Evolutionary conservation across 129 eudicot genomes (phyloP).

Genomic region (Sambucus nigra): DNA sequence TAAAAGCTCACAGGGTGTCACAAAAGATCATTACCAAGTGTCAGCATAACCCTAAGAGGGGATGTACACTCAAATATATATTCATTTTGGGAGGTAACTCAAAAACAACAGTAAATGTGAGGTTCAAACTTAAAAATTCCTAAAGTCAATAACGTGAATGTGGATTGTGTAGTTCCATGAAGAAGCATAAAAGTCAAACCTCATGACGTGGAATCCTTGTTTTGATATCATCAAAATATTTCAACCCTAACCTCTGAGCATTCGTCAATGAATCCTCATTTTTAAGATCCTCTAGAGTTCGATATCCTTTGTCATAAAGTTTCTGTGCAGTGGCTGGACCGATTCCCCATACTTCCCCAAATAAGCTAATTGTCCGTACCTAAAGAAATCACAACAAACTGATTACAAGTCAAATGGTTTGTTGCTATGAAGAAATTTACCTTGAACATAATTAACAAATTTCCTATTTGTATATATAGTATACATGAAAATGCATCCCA

Average conservation of each 20-base stretch:
- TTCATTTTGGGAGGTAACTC: too few relatives aligned
- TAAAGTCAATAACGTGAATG: too few relatives aligned
- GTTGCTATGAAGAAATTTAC: background rate
- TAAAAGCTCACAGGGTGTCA: too few relatives aligned
- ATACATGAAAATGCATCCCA: too few relatives aligned
- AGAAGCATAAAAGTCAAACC: conserved; percentile 32
- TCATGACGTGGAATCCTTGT: conserved; percentile 89
- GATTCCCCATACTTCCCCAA: conserved; percentile 98
- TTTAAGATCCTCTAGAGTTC: conserved; percentile 69
- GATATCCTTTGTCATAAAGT: conserved; percentile 77
- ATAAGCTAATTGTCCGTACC: conserved; percentile 74
- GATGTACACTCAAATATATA: too few relatives aligned
- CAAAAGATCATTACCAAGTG: too few relatives aligned
- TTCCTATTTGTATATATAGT: background rate
- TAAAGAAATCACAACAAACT: conserved; percentile 10
- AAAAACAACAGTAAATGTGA: too few relatives aligned
- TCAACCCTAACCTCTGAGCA: conserved; percentile 72
- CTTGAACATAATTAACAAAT: background rate
- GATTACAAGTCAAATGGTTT: background rate
- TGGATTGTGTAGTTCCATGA: too few relatives aligned
- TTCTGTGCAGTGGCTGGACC: conserved; percentile 94
- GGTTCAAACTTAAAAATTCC: too few relatives aligned
- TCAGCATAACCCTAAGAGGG: too few relatives aligned
- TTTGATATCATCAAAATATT: conserved; percentile 76
- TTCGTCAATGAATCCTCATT: conserved; percentile 58